Base-by-base conservation (phyloP, 2,329 filamentous ascomycete species). In the Botrytis cinerea region DNA sequence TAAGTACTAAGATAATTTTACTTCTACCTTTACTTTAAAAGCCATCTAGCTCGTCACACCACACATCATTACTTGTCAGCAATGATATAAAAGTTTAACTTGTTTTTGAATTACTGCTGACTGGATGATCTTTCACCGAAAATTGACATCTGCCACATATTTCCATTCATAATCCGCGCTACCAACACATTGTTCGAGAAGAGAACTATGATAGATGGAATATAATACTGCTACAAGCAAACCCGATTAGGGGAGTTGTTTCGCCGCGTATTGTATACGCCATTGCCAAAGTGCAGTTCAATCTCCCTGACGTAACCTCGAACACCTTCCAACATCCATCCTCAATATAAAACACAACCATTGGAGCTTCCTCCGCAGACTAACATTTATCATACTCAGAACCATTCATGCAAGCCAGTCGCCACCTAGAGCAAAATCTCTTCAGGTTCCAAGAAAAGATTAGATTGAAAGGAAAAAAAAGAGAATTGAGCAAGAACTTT, bases 41-140 rank as follows among this genome's bases (percentile, higher is more conserved):
- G 51, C 51, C n/a, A 57, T 32, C 16, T 54, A 18, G n/a, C 6
- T n/a, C 16, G 51, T 9, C 51, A 32, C 14, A 32, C n/a, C 51
- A 54, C 12, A 57, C 14, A 32, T 25, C 7, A 16, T 40, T 12
- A 40, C 25, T 62, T 25, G 25, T 43, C 14, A 43, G 14, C 35
- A 60, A 38, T 60, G 22, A 40, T 40, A 7, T 40, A n/a, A 18
- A 63, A 63, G 25, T 63, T 63, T 63, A 45, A 63, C 38, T 63
- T 63, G 38, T 63, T 63, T 63, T 64, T 64, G 61, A 64, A 46
- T 45, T 61, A 14, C 59, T 46, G 35, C 40, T 43, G 32, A 22
- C 4, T 64, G 32, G 18, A 64, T 32, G 3, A 10, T 46, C 61
- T 46, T n/a, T 32, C n/a, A n/a, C n/a, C 32, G n/a, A 46, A 32